A percentile compares a stretch with the other conserved stretches of the same genome.
Conservation (phyloP, 306 rosid species). For the Myrica gale region DNA sequence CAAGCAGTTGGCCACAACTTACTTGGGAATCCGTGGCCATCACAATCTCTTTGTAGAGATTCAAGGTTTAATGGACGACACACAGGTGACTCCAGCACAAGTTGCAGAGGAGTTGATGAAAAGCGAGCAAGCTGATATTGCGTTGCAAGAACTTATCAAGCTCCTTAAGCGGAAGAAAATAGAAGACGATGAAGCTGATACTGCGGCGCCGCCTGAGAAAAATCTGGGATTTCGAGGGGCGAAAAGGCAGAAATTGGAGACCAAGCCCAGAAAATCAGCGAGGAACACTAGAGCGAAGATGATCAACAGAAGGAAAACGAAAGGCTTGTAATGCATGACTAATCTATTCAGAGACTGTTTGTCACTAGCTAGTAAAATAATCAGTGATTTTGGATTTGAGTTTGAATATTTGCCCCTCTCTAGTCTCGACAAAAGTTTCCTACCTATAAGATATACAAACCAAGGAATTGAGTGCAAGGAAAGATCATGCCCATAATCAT, state of each 20-base stretch:
- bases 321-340: slow-evolving; percentile 16
- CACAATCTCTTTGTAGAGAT: background rate
- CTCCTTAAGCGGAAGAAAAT: background rate
- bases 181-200: background rate
- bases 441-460: no score
- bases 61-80: background rate
- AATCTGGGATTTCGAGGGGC: background rate
- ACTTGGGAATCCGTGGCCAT: background rate
- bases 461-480: no score
- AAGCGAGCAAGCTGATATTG: background rate
- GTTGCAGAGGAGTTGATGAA: slow-evolving; percentile 4
- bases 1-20: background rate
- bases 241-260: background rate
- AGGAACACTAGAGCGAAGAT: no score
- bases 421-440: no score
- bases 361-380: no score
- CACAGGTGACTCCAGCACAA: background rate
- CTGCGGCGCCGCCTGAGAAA: no score
- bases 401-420: no score
- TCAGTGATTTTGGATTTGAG: no score
- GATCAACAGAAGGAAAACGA: background rate
- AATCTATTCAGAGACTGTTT: background rate
- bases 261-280: background rate
- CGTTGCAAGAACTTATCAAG: background rate
- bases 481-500: no score